These are phyloP conservation scores for Panicum virgatum DNA, from an alignment of 202 grass and related monocot genomes.

Conservation along the genomic window DNA sequence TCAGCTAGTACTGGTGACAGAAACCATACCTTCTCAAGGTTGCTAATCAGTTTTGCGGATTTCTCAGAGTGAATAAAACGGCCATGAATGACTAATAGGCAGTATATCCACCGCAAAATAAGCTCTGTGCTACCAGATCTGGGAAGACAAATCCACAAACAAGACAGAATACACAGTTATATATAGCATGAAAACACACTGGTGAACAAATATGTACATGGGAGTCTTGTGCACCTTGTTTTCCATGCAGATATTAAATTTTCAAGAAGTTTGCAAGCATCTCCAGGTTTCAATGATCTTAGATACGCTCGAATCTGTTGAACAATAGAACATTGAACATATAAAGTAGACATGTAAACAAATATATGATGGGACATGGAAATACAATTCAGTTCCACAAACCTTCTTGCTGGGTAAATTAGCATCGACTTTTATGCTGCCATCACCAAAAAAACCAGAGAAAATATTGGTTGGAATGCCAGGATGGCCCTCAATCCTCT, in stretches of 20 bases:
- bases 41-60: slow-evolving; percentile 52
- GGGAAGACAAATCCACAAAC: slow-evolving; percentile 35
- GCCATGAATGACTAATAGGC: slow-evolving; percentile 71
- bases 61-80: slow-evolving; percentile 63
- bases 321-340: slow-evolving; percentile 29
- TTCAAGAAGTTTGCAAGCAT: slow-evolving; percentile 72
- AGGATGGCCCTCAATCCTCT: slow-evolving; percentile 32
- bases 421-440: slow-evolving; percentile 41
- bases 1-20: not conserved
- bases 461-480: slow-evolving; percentile 40
- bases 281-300: slow-evolving; percentile 62
- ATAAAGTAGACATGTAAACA: slow-evolving; percentile 25
- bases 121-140: slow-evolving; percentile 64
- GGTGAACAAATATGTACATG: slow-evolving; percentile 19
- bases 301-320: slow-evolving; percentile 73
- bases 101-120: slow-evolving; percentile 89
- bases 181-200: not conserved
- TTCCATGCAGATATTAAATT: slow-evolving; percentile 73
- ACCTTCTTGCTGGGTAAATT: slow-evolving; percentile 79
- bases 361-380: not conserved
- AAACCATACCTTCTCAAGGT: slow-evolving; percentile 69
- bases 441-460: slow-evolving; percentile 39
- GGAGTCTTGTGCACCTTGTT: slow-evolving; percentile 59
- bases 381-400: slow-evolving; percentile 36
- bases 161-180: not conserved